phyloP scores from a whole-genome alignment of 345 rosid species.

The Ailanthus altissimus region DNA sequence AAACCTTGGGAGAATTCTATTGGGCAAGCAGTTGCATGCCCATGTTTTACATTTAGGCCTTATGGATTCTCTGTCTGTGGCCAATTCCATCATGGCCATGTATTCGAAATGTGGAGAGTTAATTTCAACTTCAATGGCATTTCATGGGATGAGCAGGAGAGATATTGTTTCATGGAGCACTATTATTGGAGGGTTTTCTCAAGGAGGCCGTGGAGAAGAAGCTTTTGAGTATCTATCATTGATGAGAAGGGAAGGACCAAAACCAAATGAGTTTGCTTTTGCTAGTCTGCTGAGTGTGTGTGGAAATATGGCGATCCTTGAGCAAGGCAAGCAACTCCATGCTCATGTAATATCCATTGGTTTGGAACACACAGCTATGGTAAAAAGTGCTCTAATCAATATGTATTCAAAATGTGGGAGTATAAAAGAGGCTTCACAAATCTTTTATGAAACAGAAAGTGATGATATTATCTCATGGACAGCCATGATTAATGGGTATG shows the following conservation, averaged over 20 bases:
- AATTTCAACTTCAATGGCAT: slow-evolving; percentile 52
- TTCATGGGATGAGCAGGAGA: slow-evolving; percentile 51
- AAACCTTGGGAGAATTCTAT: slow-evolving; percentile 54
- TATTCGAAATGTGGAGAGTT: slow-evolving; percentile 69
- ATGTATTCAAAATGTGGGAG: slow-evolving; percentile 95
- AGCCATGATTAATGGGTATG: slow-evolving; percentile 87
- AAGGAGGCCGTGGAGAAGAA: slow-evolving; percentile 69
- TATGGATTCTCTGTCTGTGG: slow-evolving; percentile 50
- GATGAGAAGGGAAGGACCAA: slow-evolving; percentile 81
- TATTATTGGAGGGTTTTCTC: slow-evolving; percentile 68
- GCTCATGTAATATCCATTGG: slow-evolving; percentile 60
- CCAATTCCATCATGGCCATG: slow-evolving; percentile 73
- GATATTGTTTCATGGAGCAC: slow-evolving; percentile 93
- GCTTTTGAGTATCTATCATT: slow-evolving; percentile 63
- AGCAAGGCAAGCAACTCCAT: slow-evolving; percentile 84
- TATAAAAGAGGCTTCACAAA: slow-evolving; percentile 62
- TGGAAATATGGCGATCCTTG: slow-evolving; percentile 74
- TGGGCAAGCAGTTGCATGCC: slow-evolving; percentile 87
- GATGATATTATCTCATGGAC: slow-evolving; percentile 72
- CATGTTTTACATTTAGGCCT: slow-evolving; percentile 57
- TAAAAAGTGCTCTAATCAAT: slow-evolving; percentile 69
- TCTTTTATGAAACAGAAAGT: slow-evolving; percentile 54
- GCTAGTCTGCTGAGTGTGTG: slow-evolving; percentile 79
- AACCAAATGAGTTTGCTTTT: slow-evolving; percentile 72
- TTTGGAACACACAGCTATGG: slow-evolving; percentile 44